Base-by-base conservation (phyloP, 2,329 filamentous ascomycete species). In the Colletotrichum melonis region DNA sequence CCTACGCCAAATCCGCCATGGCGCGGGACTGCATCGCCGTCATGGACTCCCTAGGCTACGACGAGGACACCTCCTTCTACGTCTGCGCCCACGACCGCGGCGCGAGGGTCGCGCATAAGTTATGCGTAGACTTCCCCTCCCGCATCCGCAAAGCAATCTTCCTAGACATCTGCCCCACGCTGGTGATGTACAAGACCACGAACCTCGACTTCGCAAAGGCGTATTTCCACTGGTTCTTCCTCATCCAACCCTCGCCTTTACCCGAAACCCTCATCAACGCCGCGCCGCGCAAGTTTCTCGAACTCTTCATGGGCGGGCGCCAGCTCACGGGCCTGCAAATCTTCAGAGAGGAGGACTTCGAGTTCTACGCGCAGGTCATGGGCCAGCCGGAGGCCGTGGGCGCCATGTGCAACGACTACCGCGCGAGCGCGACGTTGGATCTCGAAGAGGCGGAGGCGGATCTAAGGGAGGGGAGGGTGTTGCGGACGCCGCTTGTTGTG, bases 161-260 rank as follows among this genome's bases (percentile, higher is more conserved):
- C 1, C 80, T 89, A 2, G 88, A 90, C 69, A 88, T 90, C 56
- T 87, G 86, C 54, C 89, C 89, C 2, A 90, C 88, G 0, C 82
- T 88, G 12, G 83, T 83, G 6, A 90, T 90, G 86, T 91, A 86
- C 80, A 80, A 81, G 62, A 79, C 83, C 19, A 84, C 84, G 3
- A 75, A 84, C 64, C 75, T 82, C 5, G 78, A 79, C 0, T 86
- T 89, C 72, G 86, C 87, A 1, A 82, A 81, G 32, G 82, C 84
- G 0, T 90, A 90, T 78, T 90, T 87, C 76, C 89, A 91, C 79
- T 91, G 89, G 88, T 89, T 89, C 65, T 87, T 91, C 74, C 82
- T 91, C 24, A 87, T 89, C 9, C 89, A 91, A 77, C 78, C 81
- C 0, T 80, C 80, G 5, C 86, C 89, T 0, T 82, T 90, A 5